Conservation (phyloP, 2,329 filamentous ascomycete species). For the Hypoxylon sp. region DNA sequence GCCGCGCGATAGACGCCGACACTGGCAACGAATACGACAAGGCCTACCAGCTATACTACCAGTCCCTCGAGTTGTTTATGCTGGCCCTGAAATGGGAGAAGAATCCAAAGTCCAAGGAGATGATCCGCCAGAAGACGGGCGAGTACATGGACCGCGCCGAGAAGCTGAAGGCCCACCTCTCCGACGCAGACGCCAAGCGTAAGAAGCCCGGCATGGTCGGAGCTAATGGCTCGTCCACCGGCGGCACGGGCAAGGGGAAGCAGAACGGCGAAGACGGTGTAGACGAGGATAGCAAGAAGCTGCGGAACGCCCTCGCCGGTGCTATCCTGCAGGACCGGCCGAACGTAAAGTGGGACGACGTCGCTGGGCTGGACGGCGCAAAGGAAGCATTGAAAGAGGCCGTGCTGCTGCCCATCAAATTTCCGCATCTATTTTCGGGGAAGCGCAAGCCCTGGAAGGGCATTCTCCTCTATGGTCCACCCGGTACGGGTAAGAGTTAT, state of each 20-base stretch:
- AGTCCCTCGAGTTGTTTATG: conserved; percentile 97
- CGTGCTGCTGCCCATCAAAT: conserved; percentile 97
- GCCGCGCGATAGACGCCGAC: conserved; percentile 96
- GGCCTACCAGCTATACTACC: conserved; percentile 95
- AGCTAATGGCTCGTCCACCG: conserved; percentile 72
- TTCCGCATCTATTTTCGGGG: conserved; percentile 93
- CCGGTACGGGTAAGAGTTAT: conserved; percentile 97
- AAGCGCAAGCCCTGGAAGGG: conserved; percentile 99
- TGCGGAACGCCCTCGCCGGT: conserved; percentile 87
- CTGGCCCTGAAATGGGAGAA: conserved; percentile 99
- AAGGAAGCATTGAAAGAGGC: conserved; percentile 99
- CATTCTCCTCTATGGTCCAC: conserved; percentile 93
- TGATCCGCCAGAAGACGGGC: conserved; percentile 92
- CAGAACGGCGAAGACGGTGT: conserved; percentile 62
- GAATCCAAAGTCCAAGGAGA: conserved; percentile 95
- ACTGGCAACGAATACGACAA: conserved; percentile 96
- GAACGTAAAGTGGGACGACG: conserved; percentile 97
- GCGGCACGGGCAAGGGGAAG: conserved; percentile 69
- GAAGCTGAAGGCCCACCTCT: conserved; percentile 92
- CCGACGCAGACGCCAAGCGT: conserved; percentile 73
- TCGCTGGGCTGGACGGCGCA: conserved; percentile 89
- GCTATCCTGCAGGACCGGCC: conserved; percentile 95
- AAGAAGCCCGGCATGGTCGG: conserved; percentile 77
- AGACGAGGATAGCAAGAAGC: conserved; percentile 94
- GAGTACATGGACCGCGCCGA: conserved; percentile 99